A percentile compares a stretch with the other conserved stretches of the same genome.
These are phyloP conservation scores for Gomphus bonarii DNA, from an alignment of 1,284 basidiomycete genomes.

Conservation along the genomic window DNA sequence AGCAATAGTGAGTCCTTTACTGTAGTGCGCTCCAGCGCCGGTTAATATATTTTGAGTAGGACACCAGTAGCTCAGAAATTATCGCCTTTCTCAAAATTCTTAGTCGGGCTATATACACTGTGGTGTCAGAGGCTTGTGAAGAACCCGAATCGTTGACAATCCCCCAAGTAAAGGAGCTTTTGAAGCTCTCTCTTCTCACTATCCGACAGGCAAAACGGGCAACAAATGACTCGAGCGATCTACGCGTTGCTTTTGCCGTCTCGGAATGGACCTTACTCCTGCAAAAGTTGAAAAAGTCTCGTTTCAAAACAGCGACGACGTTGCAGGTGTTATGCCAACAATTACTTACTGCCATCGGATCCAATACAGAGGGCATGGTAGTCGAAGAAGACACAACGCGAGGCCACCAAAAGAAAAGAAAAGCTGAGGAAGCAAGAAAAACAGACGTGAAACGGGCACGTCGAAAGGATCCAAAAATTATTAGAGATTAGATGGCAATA, in stretches of 20 bases:
- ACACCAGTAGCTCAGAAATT: slow-evolving; percentile 28
- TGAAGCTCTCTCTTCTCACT: slow-evolving; percentile 63
- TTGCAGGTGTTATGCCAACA: slow-evolving; percentile 35
- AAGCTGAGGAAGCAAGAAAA: slow-evolving; percentile 21
- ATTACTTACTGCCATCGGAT: slow-evolving; percentile 27
- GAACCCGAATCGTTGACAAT: slow-evolving; percentile 44
- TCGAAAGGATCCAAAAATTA: slow-evolving; percentile 44
- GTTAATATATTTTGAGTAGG: slow-evolving; percentile 7
- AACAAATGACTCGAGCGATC: not conserved
- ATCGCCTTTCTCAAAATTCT: slow-evolving; percentile 42
- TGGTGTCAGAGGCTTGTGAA: slow-evolving; percentile 42
- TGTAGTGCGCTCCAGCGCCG: not conserved
- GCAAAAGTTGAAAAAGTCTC: slow-evolving; percentile 24
- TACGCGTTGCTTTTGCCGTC: not conserved
- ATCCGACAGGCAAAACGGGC: slow-evolving; percentile 54
- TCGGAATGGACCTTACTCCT: slow-evolving; percentile 16
- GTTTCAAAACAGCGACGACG: slow-evolving; percentile 30
- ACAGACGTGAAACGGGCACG: slow-evolving; percentile 30
- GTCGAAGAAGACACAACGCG: not conserved
- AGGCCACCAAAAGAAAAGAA: slow-evolving; percentile 17
- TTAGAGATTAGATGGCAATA: slow-evolving; percentile 16
- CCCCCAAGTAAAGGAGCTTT: slow-evolving; percentile 67
- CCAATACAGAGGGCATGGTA: slow-evolving; percentile 26
- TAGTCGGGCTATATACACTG: slow-evolving; percentile 38
- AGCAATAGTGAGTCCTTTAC: slow-evolving; percentile 32